phyloP scores from a whole-genome alignment of 139 green algal species.

The Spirogloea muscicola region DNA sequence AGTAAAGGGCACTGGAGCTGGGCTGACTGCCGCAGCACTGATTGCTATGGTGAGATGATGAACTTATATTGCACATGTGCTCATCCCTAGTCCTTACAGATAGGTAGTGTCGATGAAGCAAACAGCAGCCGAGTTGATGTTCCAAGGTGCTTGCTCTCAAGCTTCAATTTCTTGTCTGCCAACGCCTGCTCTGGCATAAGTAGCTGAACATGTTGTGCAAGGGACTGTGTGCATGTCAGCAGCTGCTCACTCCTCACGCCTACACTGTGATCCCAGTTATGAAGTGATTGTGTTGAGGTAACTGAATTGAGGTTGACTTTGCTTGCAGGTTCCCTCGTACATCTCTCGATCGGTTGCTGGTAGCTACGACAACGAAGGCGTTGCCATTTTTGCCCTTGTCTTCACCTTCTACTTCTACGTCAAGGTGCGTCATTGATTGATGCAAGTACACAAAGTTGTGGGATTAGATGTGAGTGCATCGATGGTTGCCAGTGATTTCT shows the following conservation, averaged over 20 bases:
- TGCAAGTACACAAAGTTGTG: neutral
- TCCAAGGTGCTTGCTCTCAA: too few relatives aligned
- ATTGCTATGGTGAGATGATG: conserved; percentile 74
- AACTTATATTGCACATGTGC: too few relatives aligned
- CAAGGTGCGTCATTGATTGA: conserved; percentile 33
- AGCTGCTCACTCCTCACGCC: too few relatives aligned
- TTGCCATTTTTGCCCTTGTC: conserved; percentile 85
- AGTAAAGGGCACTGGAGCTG: conserved; percentile 68
- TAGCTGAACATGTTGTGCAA: too few relatives aligned
- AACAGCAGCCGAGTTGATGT: too few relatives aligned
- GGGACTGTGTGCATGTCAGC: too few relatives aligned
- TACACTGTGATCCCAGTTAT: too few relatives aligned
- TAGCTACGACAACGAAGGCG: conserved; percentile 71
- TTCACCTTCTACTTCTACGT: conserved; percentile 60
- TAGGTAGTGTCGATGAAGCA: too few relatives aligned
- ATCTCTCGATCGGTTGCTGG: conserved; percentile 67
- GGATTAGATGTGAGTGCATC: neutral
- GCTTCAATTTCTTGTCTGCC: too few relatives aligned
- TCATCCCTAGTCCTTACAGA: too few relatives aligned
- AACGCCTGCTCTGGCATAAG: conserved; percentile 54
- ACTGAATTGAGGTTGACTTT: too few relatives aligned
- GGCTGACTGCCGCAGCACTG: conserved; percentile 79
- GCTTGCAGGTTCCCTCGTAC: conserved; percentile 57
- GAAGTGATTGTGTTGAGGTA: too few relatives aligned
- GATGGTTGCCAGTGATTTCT: neutral